phyloP scores from a whole-genome alignment of 1,139 yeast genomes.

The Saccharomyces hybrid region DNA sequence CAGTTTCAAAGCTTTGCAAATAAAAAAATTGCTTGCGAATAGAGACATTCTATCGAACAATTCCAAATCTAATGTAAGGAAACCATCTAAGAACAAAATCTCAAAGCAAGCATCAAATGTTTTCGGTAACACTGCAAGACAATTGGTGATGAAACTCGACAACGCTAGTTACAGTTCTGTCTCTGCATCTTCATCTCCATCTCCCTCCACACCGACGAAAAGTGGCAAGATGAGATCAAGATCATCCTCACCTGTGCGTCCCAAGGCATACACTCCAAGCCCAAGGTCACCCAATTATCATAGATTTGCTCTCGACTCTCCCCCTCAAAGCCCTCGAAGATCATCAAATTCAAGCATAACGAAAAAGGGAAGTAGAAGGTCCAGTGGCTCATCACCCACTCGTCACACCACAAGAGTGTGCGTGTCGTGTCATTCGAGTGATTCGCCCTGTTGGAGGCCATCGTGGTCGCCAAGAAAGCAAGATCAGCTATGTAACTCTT shows the following conservation, averaged over 20 bases:
- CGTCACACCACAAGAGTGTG: slow-evolving; percentile 45
- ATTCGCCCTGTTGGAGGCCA: slow-evolving; percentile 98
- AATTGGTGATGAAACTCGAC: slow-evolving; percentile 9
- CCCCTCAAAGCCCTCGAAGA: slow-evolving; percentile 6
- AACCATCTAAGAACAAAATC: slow-evolving; percentile 1
- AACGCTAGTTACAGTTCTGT: slow-evolving; percentile 1
- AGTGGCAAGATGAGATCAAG: slow-evolving; percentile 13
- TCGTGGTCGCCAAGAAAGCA: slow-evolving; percentile 77
- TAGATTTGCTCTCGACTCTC: slow-evolving; percentile 15
- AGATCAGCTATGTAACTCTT: slow-evolving; percentile 92
- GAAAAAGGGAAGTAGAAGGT: slow-evolving; percentile 12
- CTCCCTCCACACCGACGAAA: slow-evolving; percentile 5
- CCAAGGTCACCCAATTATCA: slow-evolving; percentile 16
- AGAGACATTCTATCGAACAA: slow-evolving; percentile 26
- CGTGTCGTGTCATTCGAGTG: slow-evolving; percentile 84
- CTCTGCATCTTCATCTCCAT: slow-evolving; percentile 4
- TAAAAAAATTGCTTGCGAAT: slow-evolving; percentile 27
- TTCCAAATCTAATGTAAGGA: slow-evolving; percentile 15
- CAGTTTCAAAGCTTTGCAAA: slow-evolving; percentile 32
- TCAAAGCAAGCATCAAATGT: slow-evolving; percentile 2
- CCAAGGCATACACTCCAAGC: slow-evolving; percentile 15
- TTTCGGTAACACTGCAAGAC: slow-evolving; percentile 7
- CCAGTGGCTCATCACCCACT: slow-evolving; percentile 12
- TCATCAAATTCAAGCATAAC: slow-evolving; percentile 7
- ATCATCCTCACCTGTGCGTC: slow-evolving; percentile 20